These are phyloP conservation scores for Arctium minus DNA, from an alignment of 129 eudicot genomes.

Conservation along the genomic window DNA sequence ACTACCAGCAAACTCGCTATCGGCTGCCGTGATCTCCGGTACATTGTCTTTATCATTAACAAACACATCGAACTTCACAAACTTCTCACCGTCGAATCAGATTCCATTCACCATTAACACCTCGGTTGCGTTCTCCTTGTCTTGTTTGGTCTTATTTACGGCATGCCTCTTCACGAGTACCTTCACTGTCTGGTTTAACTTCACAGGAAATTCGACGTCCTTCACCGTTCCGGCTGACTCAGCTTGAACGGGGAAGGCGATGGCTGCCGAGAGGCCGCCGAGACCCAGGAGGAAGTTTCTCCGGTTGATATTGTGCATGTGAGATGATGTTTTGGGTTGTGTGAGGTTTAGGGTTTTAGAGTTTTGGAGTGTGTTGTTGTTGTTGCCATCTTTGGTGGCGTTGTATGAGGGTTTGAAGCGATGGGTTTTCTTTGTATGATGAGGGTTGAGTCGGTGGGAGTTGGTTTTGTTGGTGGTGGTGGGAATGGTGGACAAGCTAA, in stretches of 20 bases:
- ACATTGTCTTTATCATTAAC: slow-evolving; percentile 44
- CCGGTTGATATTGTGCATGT: not conserved
- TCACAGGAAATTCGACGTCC: slow-evolving; percentile 29
- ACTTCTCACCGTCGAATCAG: slow-evolving; percentile 19
- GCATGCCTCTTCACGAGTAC: slow-evolving; percentile 53
- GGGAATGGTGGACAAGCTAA: slow-evolving; percentile 1
- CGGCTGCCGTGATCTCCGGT: not conserved
- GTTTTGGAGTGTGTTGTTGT: not conserved
- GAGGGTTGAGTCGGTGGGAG: not conserved
- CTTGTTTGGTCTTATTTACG: slow-evolving; percentile 32
- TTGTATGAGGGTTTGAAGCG: not conserved
- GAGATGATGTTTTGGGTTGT: not conserved
- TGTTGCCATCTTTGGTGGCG: not conserved
- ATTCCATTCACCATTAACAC: slow-evolving; percentile 37
- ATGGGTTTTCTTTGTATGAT: not conserved
- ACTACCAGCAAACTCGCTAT: too few relatives aligned
- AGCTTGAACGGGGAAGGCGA: not conserved
- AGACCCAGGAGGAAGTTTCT: slow-evolving; percentile 12
- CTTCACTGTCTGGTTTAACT: slow-evolving; percentile 34
- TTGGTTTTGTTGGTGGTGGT: not conserved
- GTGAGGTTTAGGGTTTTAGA: not conserved
- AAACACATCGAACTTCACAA: slow-evolving; percentile 51
- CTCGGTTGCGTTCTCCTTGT: slow-evolving; percentile 47
- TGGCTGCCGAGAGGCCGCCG: slow-evolving; percentile 9
- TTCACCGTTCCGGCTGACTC: slow-evolving; percentile 15